A percentile compares a stretch with the other conserved stretches of the same genome.
Evolutionary conservation across 2,329 filamentous ascomycete species (phyloP).

Genomic region (Diatrype stigma): DNA sequence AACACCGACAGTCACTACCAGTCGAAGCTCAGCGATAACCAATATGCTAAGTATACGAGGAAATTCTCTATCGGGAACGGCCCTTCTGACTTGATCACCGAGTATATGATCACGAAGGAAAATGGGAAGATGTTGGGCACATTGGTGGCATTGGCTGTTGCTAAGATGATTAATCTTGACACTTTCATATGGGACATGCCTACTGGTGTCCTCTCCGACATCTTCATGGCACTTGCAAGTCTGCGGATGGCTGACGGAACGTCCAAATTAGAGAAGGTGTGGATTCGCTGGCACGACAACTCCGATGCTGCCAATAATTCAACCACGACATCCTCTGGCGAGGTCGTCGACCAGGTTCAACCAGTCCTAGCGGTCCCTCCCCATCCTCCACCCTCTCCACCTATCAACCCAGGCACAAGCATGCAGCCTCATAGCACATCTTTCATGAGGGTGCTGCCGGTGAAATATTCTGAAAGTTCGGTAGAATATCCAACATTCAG

Average conservation of each 20-base stretch:
- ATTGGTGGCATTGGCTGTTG: conserved; percentile 72
- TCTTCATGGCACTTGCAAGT: conserved; percentile 74
- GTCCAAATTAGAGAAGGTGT: conserved; percentile 68
- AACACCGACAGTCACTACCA: conserved; percentile 17
- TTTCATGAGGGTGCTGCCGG: conserved; percentile 33
- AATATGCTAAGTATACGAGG: conserved; percentile 73
- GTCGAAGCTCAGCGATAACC: conserved; percentile 44
- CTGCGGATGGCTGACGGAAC: conserved; percentile 58
- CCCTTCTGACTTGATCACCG: conserved; percentile 70
- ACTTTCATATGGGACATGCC: conserved; percentile 88
- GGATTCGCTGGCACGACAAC: conserved; percentile 83
- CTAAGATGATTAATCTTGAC: conserved; percentile 77
- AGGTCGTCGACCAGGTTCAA: conserved; percentile 19
- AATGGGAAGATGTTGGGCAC: conserved; percentile 87
- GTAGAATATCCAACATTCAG: conserved; percentile 80
- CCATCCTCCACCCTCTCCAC: conserved; percentile 15
- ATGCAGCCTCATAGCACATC: conserved; percentile 23
- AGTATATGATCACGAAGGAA: conserved; percentile 79
- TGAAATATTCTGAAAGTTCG: conserved; percentile 48
- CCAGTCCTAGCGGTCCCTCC: conserved; percentile 20
- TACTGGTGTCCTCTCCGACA: conserved; percentile 74
- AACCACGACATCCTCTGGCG: conserved; percentile 31
- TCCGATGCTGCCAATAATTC: conserved; percentile 36
- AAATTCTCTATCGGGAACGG: conserved; percentile 86
- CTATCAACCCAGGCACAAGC: conserved; percentile 14